Evolutionary conservation across 768 basidiomycete species (phyloP).

Genomic region (Mycena latifolia): DNA sequence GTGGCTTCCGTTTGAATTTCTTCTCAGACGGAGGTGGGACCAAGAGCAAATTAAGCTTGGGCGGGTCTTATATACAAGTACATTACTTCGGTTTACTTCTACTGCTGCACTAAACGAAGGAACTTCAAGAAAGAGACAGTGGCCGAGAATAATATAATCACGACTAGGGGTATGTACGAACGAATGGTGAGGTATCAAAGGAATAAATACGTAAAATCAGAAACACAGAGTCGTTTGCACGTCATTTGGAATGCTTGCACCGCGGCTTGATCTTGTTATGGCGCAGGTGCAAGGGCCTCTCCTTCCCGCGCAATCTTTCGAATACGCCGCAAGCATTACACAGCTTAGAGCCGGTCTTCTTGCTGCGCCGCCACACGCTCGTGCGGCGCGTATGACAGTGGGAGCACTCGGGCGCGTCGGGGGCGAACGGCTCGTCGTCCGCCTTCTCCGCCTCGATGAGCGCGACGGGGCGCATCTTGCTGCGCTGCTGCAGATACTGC

Average conservation of each 20-base stretch:
- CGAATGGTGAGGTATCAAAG: too few relatives aligned
- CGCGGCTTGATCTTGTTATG: slow-evolving; percentile 16
- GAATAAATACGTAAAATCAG: too few relatives aligned
- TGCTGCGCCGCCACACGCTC: slow-evolving; percentile 28
- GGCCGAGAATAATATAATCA: too few relatives aligned
- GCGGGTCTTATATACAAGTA: too few relatives aligned
- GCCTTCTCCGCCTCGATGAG: slow-evolving; percentile 21
- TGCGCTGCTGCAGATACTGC: slow-evolving; percentile 23
- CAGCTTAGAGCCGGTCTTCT: slow-evolving; percentile 7
- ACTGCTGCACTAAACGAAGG: too few relatives aligned
- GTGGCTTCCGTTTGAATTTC: too few relatives aligned
- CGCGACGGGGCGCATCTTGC: slow-evolving; percentile 18
- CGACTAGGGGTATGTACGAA: too few relatives aligned
- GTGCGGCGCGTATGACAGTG: slow-evolving; percentile 8
- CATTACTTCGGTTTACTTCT: too few relatives aligned
- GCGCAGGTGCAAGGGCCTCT: slow-evolving; percentile 13
- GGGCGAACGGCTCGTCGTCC: neutral
- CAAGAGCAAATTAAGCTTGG: too few relatives aligned
- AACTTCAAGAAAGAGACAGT: too few relatives aligned
- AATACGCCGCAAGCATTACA: slow-evolving; percentile 28
- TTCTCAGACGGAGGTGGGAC: too few relatives aligned
- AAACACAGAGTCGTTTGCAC: too few relatives aligned
- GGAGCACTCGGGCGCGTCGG: slow-evolving; percentile 17
- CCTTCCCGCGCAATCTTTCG: slow-evolving; percentile 13
- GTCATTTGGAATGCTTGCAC: slow-evolving; percentile 14